Percentiles rank a stretch among this genome's conserved stretches.
Conservation (phyloP, 176 grass and related monocot genomes). For the Raddia guianensis region DNA sequence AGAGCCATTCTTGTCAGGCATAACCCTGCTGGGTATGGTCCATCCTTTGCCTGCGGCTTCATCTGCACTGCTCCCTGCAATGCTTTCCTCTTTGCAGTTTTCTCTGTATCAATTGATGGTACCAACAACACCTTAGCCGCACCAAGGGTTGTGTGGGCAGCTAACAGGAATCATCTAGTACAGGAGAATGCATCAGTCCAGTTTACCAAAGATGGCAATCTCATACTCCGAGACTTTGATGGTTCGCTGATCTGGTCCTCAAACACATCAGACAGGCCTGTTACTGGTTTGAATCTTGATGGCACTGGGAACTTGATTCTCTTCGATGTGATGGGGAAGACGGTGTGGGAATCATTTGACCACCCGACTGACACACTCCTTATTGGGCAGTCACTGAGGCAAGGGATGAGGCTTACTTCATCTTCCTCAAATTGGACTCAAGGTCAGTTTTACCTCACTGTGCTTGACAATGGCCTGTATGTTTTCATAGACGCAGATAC, state of each 20-base stretch:
- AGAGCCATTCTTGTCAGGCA: constrained; percentile 55
- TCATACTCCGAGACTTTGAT: constrained; percentile 51
- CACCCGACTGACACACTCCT: constrained; percentile 60
- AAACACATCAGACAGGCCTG: constrained; percentile 33
- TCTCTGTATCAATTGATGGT: constrained; percentile 31
- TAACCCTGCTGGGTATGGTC: constrained; percentile 37
- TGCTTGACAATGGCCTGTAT: constrained; percentile 47
- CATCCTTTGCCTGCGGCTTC: constrained; percentile 55
- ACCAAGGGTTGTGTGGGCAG: constrained; percentile 57
- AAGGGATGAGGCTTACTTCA: constrained; percentile 57
- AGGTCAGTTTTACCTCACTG: constrained; percentile 61
- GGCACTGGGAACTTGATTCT: constrained; percentile 63
- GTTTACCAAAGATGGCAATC: constrained; percentile 47
- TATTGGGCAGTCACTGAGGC: constrained; percentile 54
- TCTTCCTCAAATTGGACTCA: constrained; percentile 44
- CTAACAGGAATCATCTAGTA: constrained; percentile 49
- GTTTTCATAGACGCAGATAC: constrained; percentile 47
- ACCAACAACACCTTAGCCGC: not conserved
- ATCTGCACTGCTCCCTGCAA: constrained; percentile 52
- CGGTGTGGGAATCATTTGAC: constrained; percentile 62
- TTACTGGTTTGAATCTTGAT: constrained; percentile 55
- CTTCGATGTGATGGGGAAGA: constrained; percentile 44
- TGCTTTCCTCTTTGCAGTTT: constrained; percentile 55
- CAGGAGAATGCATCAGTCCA: constrained; percentile 53
- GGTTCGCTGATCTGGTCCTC: constrained; percentile 53